These are phyloP conservation scores for Adansonia rubrostipa DNA, from an alignment of 441 rosid species.

Conservation along the genomic window DNA sequence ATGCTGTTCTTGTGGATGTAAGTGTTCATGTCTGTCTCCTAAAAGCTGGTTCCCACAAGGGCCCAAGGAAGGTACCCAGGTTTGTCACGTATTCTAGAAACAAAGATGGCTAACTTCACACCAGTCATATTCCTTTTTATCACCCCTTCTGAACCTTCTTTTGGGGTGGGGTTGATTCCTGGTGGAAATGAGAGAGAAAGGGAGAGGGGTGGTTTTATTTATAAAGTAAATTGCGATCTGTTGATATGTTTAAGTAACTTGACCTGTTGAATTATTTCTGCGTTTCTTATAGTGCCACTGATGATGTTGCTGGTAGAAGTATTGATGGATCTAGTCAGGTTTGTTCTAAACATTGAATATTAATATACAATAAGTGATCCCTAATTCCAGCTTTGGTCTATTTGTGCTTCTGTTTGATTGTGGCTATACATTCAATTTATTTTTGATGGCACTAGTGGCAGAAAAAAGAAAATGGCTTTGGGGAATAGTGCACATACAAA, in stretches of 20 bases:
- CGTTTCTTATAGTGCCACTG: slow-evolving; percentile 33
- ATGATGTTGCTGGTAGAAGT: slow-evolving; percentile 45
- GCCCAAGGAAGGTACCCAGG: slow-evolving; percentile 58
- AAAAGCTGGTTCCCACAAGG: slow-evolving; percentile 56
- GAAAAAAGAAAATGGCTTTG: background rate
- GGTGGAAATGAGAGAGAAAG: slow-evolving; percentile 3
- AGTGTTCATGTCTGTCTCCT: slow-evolving; percentile 73
- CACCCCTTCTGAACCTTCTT: background rate
- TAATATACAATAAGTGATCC: slow-evolving; percentile 2
- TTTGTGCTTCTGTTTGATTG: slow-evolving; percentile 18
- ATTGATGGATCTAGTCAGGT: slow-evolving; percentile 57
- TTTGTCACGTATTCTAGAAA: slow-evolving; percentile 43
- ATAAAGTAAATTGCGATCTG: background rate
- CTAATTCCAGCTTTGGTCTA: slow-evolving; percentile 11
- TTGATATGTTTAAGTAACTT: slow-evolving; percentile 28
- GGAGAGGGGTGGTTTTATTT: slow-evolving; percentile 14
- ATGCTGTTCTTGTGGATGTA: slow-evolving; percentile 82
- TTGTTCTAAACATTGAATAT: slow-evolving; percentile 35
- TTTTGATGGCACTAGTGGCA: background rate
- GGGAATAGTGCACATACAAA: background rate
- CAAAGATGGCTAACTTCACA: background rate
- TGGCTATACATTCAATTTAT: background rate
- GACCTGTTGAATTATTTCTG: slow-evolving; percentile 51
- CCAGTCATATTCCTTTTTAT: background rate
- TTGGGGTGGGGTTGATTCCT: background rate